phyloP scores from a whole-genome alignment of 208 protist species.

The Leishmania braziliensis region DNA sequence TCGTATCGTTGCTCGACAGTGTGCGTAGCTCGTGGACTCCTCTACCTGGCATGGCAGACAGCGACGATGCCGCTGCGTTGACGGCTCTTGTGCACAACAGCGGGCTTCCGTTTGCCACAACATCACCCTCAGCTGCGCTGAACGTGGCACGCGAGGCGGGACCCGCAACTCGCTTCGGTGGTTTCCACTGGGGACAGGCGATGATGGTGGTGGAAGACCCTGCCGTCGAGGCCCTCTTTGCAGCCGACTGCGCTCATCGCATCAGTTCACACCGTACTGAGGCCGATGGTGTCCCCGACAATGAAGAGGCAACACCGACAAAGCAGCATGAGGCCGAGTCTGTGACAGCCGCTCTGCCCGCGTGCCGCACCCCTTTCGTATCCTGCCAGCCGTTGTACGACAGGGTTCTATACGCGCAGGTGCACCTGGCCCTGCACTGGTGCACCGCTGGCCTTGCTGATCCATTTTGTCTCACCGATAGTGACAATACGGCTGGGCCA shows the following conservation, averaged over 20 bases:
- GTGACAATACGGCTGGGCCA: constrained; percentile 8
- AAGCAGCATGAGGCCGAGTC: not conserved
- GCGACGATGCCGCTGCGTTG: constrained; percentile 40
- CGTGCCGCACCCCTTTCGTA: constrained; percentile 33
- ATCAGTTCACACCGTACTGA: not conserved
- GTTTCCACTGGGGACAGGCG: not conserved
- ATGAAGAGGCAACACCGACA: not conserved
- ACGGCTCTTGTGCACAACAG: constrained; percentile 25
- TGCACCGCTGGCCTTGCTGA: constrained; percentile 64
- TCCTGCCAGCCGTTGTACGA: constrained; percentile 48
- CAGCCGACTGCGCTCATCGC: no score
- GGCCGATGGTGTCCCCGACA: not conserved
- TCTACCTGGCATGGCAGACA: not conserved
- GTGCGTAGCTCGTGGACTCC: constrained; percentile 14
- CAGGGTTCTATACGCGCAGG: constrained; percentile 42
- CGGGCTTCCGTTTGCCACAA: constrained; percentile 15
- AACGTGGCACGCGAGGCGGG: not conserved
- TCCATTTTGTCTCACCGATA: constrained; percentile 52
- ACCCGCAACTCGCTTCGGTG: not conserved
- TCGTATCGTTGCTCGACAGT: not conserved
- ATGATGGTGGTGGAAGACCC: not conserved
- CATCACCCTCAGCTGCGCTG: not conserved
- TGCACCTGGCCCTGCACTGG: constrained; percentile 74
- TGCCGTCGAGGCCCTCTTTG: constrained; percentile 5
- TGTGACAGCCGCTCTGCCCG: not conserved